phyloP scores from a whole-genome alignment of 2,329 filamentous ascomycete genomes.

The Polychaeton citri region DNA sequence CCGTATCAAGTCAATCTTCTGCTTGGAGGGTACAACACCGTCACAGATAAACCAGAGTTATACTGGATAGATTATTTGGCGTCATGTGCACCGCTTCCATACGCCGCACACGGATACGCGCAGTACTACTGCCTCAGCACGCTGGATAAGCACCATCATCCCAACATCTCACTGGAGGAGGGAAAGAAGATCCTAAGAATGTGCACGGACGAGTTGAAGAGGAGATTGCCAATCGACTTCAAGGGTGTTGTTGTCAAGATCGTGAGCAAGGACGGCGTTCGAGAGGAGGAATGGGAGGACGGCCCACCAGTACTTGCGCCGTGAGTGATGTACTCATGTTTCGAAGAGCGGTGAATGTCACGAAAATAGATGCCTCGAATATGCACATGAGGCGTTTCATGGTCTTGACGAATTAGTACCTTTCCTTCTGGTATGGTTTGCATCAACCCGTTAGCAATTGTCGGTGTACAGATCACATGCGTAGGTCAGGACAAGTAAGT shows the following conservation, averaged over 20 bases:
- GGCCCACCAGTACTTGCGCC: conserved; percentile 20
- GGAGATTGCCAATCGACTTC: conserved; percentile 94
- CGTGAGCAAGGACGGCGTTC: conserved; percentile 84
- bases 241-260: conserved; percentile 86
- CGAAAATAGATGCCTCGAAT: too few relatives aligned
- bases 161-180: conserved; percentile 77
- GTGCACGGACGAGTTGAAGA: conserved; percentile 95
- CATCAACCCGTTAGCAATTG: too few relatives aligned
- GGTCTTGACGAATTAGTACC: too few relatives aligned
- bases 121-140: conserved; percentile 99
- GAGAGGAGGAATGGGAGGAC: conserved; percentile 75
- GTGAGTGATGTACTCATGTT: too few relatives aligned
- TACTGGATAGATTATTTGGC: conserved; percentile 98
- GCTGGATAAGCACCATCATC: conserved; percentile 96
- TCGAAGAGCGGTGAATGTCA: too few relatives aligned
- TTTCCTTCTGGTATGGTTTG: too few relatives aligned
- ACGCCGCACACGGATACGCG: conserved; percentile 94
- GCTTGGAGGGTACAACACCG: conserved; percentile 83
- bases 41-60: conserved; percentile 77
- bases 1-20: conserved; percentile 96
- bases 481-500: too few relatives aligned
- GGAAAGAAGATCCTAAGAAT: conserved; percentile 85
- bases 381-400: too few relatives aligned
- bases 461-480: too few relatives aligned
- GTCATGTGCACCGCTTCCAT: conserved; percentile 73